phyloP scores from a whole-genome alignment of 345 rosid species.

The Populus ilicifolia region DNA sequence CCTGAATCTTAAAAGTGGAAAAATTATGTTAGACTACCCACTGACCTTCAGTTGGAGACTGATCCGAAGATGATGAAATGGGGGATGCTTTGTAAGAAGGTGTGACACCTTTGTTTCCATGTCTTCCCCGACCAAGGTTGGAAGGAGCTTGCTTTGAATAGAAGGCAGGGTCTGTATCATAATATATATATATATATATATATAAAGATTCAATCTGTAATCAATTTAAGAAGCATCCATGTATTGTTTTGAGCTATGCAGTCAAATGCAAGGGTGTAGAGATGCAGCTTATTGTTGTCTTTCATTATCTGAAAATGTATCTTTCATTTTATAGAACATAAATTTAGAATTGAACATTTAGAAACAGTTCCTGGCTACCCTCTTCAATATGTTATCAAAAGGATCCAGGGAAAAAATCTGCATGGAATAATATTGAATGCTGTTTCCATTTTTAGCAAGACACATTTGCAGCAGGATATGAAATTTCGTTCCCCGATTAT shows the following conservation, averaged over 20 bases:
- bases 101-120: slow-evolving; percentile 21
- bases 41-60: slow-evolving; percentile 32
- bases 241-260: background rate
- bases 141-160: slow-evolving; percentile 24
- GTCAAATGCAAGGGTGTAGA: background rate
- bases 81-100: slow-evolving; percentile 20
- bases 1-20: background rate
- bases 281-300: background rate
- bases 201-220: too few relatives aligned
- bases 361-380: background rate
- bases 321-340: too few relatives aligned
- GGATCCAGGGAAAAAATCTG: too few relatives aligned
- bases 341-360: background rate
- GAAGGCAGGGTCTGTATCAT: slow-evolving; percentile 28
- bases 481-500: too few relatives aligned
- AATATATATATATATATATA: too few relatives aligned
- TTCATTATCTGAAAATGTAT: background rate
- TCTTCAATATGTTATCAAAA: too few relatives aligned
- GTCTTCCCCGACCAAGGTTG: slow-evolving; percentile 21
- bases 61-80: slow-evolving; percentile 18
- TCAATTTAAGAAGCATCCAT: background rate
- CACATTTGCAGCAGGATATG: too few relatives aligned
- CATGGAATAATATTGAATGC: too few relatives aligned
- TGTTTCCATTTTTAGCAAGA: too few relatives aligned
- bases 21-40: slow-evolving; percentile 1